Percentiles rank a stretch among this genome's conserved stretches.
Conservation (phyloP, 495 filamentous ascomycete genomes). For the Tuber indicum region DNA sequence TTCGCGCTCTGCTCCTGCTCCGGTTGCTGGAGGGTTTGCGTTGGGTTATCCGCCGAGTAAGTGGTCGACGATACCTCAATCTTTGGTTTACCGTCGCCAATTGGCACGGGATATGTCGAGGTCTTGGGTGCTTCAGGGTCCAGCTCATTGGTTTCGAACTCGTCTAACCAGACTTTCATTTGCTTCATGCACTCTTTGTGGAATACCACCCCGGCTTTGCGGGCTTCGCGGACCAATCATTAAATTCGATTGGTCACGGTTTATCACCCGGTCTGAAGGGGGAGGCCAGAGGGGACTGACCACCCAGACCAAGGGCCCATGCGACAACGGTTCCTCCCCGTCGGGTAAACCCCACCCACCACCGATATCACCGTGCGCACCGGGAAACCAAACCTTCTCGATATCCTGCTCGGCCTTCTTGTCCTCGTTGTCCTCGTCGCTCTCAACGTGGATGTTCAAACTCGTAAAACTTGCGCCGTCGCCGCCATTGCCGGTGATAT, state of each 20-base stretch:
- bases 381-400: conserved; percentile 78
- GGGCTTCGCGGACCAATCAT: conserved; percentile 54
- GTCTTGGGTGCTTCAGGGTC: background rate
- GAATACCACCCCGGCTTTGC: conserved; percentile 64
- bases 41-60: background rate
- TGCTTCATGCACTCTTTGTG: conserved; percentile 61
- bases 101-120: conserved; percentile 1
- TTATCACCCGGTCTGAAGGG: background rate
- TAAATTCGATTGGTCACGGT: background rate
- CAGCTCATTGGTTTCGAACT: conserved; percentile 37
- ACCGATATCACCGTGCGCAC: conserved; percentile 75
- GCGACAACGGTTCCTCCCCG: conserved; percentile 58
- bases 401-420: conserved; percentile 64
- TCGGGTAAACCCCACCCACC: conserved; percentile 67
- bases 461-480: conserved; percentile 15
- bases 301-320: conserved; percentile 79
- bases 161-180: conserved; percentile 55
- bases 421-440: conserved; percentile 44
- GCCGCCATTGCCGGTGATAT: background rate
- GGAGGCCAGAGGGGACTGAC: conserved; percentile 44
- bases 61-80: conserved; percentile 27
- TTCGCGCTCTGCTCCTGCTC: conserved; percentile 5
- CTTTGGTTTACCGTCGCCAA: conserved; percentile 7
- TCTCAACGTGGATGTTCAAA: conserved; percentile 22
- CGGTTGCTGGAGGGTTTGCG: background rate